Base-by-base conservation (phyloP, 2,329 filamentous ascomycete species). In the Pseudodiploospora longispora region DNA sequence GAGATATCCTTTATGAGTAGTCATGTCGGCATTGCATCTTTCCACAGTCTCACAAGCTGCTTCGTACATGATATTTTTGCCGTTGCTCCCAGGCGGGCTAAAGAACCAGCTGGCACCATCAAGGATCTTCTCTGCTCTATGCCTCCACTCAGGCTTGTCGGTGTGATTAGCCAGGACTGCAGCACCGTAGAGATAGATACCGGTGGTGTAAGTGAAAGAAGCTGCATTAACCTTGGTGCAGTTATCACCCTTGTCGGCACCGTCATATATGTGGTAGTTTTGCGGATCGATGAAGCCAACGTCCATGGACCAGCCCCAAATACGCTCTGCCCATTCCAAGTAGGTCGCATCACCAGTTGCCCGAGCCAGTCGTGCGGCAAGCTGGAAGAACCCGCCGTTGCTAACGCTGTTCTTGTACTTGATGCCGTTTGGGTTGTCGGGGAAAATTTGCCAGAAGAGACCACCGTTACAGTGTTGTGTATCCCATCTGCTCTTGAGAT, bases 391-490 rank as follows among this genome's bases (percentile, higher is more conserved):
- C n/a, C 81, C 82, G 36, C 85, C 87, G 61, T 93, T 93, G 49
- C 82, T 82, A 53, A 90, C 78, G 5, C 81, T 75, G 67, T 91
- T 91, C 65, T 90, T 93, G 75, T 94, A 93, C 56, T 80, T 74
- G 60, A 89, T 82, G 10, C 87, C 88, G 49, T 80, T 80, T 38
- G 69, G 68, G 59, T 94, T 91, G 54, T 76, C 78, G 1, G 75
- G 67, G 60, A 83, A 90, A 52, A 95, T 88, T 67, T 95, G 87
- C 86, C 86, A 91, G 45, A 79, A 72, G 38, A 93, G 66, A 4
- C 87, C 88, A 48, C 87, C 87, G 28, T 71, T 72, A 56, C 87
- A 94, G 34, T 68, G 64, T 0, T 70, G 66, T 1, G 67, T 72
- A 59, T 90, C 81, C 87, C 87, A 93, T 38, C 87, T 78, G 27